These are phyloP conservation scores for Geoglossum cookeanum DNA, from an alignment of 2,329 filamentous ascomycete genomes.

Conservation along the genomic window DNA sequence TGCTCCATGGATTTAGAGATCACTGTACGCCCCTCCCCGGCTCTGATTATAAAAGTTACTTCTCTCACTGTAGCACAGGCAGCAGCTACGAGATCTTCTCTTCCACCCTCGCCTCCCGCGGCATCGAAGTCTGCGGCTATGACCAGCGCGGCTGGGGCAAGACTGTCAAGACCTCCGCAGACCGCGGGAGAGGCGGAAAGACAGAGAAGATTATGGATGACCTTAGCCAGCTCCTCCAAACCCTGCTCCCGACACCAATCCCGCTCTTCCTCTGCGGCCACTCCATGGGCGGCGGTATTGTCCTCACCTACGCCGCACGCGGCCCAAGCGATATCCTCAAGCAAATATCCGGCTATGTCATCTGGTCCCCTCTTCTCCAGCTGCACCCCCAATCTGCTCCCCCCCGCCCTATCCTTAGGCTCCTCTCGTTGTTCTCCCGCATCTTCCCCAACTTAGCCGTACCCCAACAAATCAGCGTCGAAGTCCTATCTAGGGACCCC, in stretches of 20 bases:
- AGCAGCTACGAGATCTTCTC: conserved; percentile 62
- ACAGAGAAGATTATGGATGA: conserved; percentile 57
- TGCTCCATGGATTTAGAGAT: conserved; percentile 82
- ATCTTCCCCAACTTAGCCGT: conserved; percentile 37
- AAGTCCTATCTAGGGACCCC: conserved; percentile 47
- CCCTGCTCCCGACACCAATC: conserved; percentile 27
- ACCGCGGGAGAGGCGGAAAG: background rate
- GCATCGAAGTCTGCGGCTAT: conserved; percentile 58
- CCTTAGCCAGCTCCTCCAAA: conserved; percentile 54
- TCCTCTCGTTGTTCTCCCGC: conserved; percentile 47
- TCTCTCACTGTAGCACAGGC: conserved; percentile 20
- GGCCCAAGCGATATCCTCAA: conserved; percentile 32
- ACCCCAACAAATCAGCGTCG: conserved; percentile 47
- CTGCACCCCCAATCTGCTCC: conserved; percentile 49
- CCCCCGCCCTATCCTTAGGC: conserved; percentile 14
- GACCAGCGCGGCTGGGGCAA: conserved; percentile 40
- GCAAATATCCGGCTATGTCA: conserved; percentile 51
- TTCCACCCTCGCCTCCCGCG: conserved; percentile 43
- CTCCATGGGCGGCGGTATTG: conserved; percentile 74
- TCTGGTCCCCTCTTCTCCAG: conserved; percentile 62
- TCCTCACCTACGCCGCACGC: conserved; percentile 37
- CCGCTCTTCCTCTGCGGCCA: conserved; percentile 79
- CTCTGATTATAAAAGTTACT: background rate
- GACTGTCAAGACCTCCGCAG: background rate
- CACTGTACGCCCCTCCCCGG: conserved; percentile 30